phyloP scores from a whole-genome alignment of 129 eudicot genomes.

The Ambrosia artemisiifolia region DNA sequence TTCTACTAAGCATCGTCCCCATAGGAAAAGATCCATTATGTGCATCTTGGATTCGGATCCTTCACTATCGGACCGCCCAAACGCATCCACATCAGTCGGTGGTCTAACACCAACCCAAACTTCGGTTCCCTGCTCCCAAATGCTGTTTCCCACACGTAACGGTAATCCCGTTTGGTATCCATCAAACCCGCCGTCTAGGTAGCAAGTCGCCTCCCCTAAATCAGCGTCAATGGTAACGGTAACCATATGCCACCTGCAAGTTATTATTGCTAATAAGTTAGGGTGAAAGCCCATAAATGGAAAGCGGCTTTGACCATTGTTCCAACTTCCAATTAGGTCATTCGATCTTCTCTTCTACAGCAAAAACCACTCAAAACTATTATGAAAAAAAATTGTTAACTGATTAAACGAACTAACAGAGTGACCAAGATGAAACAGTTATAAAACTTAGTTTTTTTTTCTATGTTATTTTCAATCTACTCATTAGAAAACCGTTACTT shows the following conservation, averaged over 20 bases:
- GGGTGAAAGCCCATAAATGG: neutral
- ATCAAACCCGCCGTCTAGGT: slow-evolving; percentile 84
- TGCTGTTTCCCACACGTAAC: slow-evolving; percentile 49
- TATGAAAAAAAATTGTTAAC: too few relatives aligned
- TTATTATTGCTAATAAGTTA: neutral
- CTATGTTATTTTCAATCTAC: too few relatives aligned
- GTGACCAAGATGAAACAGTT: too few relatives aligned
- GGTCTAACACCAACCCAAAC: slow-evolving; percentile 92
- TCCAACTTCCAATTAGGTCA: too few relatives aligned
- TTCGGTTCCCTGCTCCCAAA: slow-evolving; percentile 98
- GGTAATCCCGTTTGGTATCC: slow-evolving; percentile 85
- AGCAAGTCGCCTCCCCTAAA: slow-evolving; percentile 93
- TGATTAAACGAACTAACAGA: too few relatives aligned
- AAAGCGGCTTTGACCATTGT: neutral
- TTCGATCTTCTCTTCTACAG: too few relatives aligned
- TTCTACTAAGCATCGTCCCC: slow-evolving; percentile 94
- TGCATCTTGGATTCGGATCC: slow-evolving; percentile 92
- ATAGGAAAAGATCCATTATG: slow-evolving; percentile 90
- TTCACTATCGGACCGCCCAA: slow-evolving; percentile 97
- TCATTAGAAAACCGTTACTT: too few relatives aligned
- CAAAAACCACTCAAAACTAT: too few relatives aligned
- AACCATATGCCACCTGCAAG: slow-evolving; percentile 90
- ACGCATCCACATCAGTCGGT: slow-evolving; percentile 82
- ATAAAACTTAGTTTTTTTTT: too few relatives aligned
- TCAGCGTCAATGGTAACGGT: slow-evolving; percentile 92